phyloP scores from a whole-genome alignment of 176 grass and related monocot species.

The Musa schizocarpa region DNA sequence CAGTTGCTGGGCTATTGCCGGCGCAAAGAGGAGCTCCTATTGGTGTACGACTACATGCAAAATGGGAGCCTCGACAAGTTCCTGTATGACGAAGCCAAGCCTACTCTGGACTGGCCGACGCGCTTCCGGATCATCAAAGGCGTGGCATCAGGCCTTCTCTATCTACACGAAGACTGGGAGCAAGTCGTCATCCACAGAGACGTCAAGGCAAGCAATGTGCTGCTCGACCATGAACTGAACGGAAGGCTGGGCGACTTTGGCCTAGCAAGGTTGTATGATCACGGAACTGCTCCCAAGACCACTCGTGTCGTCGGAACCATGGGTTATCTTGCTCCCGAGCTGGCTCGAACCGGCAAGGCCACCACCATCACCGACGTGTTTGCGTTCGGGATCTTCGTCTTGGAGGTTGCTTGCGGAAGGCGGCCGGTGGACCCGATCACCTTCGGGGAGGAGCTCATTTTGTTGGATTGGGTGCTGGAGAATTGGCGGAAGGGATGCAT shows the following conservation, averaged over 20 bases:
- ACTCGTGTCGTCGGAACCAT: slow-evolving; percentile 48
- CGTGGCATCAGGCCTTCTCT: slow-evolving; percentile 34
- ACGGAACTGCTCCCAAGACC: slow-evolving; percentile 32
- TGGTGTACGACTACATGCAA: slow-evolving; percentile 13
- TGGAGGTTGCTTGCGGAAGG: slow-evolving; percentile 1
- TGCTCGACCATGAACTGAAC: slow-evolving; percentile 44
- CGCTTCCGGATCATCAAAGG: slow-evolving; percentile 19
- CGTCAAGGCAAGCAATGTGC: slow-evolving; percentile 55
- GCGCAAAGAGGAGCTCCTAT: slow-evolving; percentile 10
- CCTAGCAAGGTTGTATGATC: slow-evolving; percentile 48
- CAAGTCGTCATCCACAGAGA: slow-evolving; percentile 51
- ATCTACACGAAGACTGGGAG: slow-evolving; percentile 63
- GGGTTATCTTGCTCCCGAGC: slow-evolving; percentile 54
- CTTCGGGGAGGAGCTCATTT: background rate
- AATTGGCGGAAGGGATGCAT: background rate
- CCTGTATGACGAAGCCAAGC: background rate
- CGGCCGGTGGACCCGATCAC: background rate
- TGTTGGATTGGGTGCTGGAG: background rate
- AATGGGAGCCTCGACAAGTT: slow-evolving; percentile 25
- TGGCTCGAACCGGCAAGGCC: slow-evolving; percentile 5
- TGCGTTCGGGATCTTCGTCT: background rate
- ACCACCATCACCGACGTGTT: slow-evolving; percentile 1
- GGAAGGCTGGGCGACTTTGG: slow-evolving; percentile 46
- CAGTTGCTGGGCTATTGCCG: slow-evolving; percentile 16
- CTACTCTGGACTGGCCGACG: background rate